Base-by-base conservation (phyloP, 1,139 yeast species). In the Magnusiomyces suaveolens region DNA sequence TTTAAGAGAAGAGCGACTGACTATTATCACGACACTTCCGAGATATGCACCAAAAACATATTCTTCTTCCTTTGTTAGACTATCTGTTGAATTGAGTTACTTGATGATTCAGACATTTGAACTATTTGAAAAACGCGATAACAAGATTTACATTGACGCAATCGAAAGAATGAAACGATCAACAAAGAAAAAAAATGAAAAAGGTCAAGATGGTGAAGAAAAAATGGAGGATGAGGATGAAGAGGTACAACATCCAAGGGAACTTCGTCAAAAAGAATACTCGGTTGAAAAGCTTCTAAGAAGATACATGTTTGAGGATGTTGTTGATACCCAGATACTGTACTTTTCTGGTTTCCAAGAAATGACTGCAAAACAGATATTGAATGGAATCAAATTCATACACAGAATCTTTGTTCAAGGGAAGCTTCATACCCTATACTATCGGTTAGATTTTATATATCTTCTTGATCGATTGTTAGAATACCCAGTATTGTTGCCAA, bases 391-490 rank as follows among this genome's bases (percentile, higher is more conserved):
- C 32, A 74, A 83, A 0, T 90, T 81, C 65, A 82, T 89, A 63
- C 89, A 87, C 64, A 74, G 87, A 43, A 69, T 88, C 0, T 82
- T 89, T 62, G 83, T 84, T 53, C 75, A 81, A 56, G 77, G 81
- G 39, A 84, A 83, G 57, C 79, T 77, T 56, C 81, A 81, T 39
- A 63, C 75, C n/a, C 77, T 82, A 14, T 72, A 90, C 44, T 84
- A 76, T 64, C 75, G 96, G 50, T 68, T 92, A 43, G 97, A 92
- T 66, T 81, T 92, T 63, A 79, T 92, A 69, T 66, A 74, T n/a
- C 65, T 77, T 1, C 64, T 84, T 1, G 76, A 78, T 56, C 73
- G 75, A 44, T 72, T 82, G 67, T 62, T 76, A 1, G 65, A 54
- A 14, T 44, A 48, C 43, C 44, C 46, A 12, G 36, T 43, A 16